phyloP scores from a whole-genome alignment of 768 basidiomycete species.

The Russula compacta region DNA sequence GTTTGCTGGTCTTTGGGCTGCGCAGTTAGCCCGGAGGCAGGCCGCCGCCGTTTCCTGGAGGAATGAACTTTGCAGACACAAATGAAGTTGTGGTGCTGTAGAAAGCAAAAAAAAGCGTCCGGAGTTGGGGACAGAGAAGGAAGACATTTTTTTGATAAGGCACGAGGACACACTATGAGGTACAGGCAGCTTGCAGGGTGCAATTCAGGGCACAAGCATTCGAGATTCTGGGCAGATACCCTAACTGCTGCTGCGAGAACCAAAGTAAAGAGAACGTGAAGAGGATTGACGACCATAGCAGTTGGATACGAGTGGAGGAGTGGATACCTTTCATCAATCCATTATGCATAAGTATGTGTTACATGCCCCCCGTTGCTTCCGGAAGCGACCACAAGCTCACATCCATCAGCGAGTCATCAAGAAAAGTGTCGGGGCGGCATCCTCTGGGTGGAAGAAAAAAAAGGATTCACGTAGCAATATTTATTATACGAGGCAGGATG shows the following conservation, averaged over 20 bases:
- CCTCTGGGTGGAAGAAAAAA: too few species aligned
- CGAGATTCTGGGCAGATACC: conserved; percentile 1
- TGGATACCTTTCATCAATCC: background rate
- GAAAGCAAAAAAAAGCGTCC: too few species aligned
- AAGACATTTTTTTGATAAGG: background rate
- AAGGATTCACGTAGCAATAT: too few species aligned
- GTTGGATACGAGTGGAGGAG: background rate
- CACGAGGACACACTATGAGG: background rate
- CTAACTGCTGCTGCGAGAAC: background rate
- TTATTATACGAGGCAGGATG: too few species aligned
- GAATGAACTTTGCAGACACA: conserved; percentile 32
- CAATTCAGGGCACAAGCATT: background rate
- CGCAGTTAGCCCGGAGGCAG: conserved; percentile 33
- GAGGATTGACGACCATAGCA: conserved; percentile 1
- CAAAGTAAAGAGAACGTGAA: conserved; percentile 1
- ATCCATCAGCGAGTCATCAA: too few species aligned
- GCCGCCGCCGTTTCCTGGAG: conserved; percentile 30
- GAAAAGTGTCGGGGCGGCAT: too few species aligned
- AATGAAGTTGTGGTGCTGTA: conserved; percentile 29
- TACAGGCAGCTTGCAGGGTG: background rate
- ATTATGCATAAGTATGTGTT: too few species aligned
- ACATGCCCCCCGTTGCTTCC: too few species aligned
- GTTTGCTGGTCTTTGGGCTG: conserved; percentile 24
- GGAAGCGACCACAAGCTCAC: too few species aligned
- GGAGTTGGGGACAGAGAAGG: background rate